Evolutionary conservation across 2,329 filamentous ascomycete species (phyloP), one percentile per base, ranked within the genome.

Genomic region (Pseudogymnoascus sp.): DNA sequence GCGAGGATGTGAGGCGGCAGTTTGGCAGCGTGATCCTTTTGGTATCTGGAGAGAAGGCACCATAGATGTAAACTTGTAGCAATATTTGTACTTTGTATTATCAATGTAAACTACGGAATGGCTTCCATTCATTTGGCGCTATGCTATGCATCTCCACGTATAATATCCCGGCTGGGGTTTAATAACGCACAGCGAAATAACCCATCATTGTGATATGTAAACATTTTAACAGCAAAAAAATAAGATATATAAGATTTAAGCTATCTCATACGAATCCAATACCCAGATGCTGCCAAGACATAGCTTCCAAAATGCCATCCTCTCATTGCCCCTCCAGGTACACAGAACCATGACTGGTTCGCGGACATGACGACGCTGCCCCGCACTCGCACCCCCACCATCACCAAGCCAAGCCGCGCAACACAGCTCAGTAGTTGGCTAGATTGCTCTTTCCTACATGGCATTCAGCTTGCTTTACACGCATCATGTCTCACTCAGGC

Each of bases 1-100:
- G 88, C 75, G 93, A 96, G 76, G 95, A 99, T 75, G 69, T 97
- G 68, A 84, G 86, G 72, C 83, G 93, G 71, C 95, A 97, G 77
- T 78, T 97, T 65, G 95, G 93, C 12, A 96, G 91, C 73, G 90
- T 91, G 9, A 82, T 96, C 14, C 73, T 97, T 71, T 77, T 97
- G 60, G 89, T 97, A 8, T 87, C 85, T 63, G 89, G 89, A 1
- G 64, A 63, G 46, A 66, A 68, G 23, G 65, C 59, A 40, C 34
- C 28, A 36, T 56, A 56, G 28, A 36, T 18, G 49, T 56, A 18
- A 21, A 56, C 46, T 34, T 56, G 49, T 56, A 56, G 8, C 49
- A 34, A 56, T 56, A 56, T 56, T 34, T 56, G 49, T 56, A 56
- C 49, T 56, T 18, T 18, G 28, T 31, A 31, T 31, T 31, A 31